A percentile compares a stretch with the other conserved stretches of the same genome.
phyloP scores from a whole-genome alignment of 2,329 filamentous ascomycete genomes.

The Elsinoe arachidis region DNA sequence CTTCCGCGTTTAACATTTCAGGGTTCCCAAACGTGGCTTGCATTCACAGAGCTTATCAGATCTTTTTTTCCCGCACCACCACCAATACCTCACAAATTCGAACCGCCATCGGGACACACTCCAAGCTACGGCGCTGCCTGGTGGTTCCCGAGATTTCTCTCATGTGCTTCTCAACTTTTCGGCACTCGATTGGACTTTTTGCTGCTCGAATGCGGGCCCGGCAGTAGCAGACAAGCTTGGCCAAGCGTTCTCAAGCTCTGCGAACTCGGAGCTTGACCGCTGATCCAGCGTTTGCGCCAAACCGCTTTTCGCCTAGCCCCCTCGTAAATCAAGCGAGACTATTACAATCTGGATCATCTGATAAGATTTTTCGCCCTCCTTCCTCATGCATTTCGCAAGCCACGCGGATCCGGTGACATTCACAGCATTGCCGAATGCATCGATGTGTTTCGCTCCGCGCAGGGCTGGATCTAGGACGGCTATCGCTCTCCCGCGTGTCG shows the following conservation, averaged over 20 bases:
- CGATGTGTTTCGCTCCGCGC: not conserved
- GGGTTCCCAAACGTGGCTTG: not conserved
- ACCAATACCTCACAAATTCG: not conserved
- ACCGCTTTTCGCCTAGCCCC: not conserved
- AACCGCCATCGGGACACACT: too few species aligned
- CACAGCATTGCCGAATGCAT: not conserved
- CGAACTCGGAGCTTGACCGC: conserved; percentile 5
- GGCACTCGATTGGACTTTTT: too few species aligned
- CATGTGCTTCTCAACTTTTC: too few species aligned
- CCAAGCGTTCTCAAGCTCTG: not conserved
- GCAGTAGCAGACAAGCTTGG: conserved; percentile 6
- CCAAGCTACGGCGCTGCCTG: too few species aligned
- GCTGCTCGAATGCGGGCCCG: not conserved
- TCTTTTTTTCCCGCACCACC: not conserved
- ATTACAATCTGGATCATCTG: conserved; percentile 8
- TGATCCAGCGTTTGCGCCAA: not conserved
- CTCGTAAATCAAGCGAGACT: not conserved
- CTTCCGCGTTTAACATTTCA: not conserved
- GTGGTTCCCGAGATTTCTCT: too few species aligned
- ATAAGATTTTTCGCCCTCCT: conserved; percentile 5
- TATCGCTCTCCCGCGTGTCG: not conserved
- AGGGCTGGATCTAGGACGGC: not conserved
- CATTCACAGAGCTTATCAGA: not conserved
- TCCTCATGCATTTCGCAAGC: not conserved
- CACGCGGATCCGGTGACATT: not conserved